Evolutionary conservation across 75 land plant species (phyloP).

Genomic region (Chamaecyparis obtusa): DNA sequence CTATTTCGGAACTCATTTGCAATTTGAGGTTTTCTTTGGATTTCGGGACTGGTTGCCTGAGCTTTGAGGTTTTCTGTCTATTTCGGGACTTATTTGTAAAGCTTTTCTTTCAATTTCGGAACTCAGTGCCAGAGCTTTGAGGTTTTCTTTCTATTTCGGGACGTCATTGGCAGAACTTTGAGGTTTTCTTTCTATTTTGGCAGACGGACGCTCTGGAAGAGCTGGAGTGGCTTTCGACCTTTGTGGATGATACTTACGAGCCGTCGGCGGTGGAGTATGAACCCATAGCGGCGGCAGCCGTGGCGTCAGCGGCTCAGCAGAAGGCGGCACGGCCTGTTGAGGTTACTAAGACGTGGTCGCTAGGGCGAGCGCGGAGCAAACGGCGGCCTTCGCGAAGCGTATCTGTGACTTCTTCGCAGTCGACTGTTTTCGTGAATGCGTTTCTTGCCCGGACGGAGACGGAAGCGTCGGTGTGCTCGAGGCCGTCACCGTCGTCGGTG

Average conservation of each 20-base stretch:
- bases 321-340: neutral
- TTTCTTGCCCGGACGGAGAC: slow-evolving; percentile 14
- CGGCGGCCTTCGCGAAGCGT: neutral
- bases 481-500: neutral
- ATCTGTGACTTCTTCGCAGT: neutral
- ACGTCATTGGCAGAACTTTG: neutral
- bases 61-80: neutral
- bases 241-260: slow-evolving; percentile 65
- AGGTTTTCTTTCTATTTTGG: neutral
- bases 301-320: neutral
- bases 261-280: slow-evolving; percentile 24
- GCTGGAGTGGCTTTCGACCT: slow-evolving; percentile 84
- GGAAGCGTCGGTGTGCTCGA: neutral
- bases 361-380: slow-evolving; percentile 29
- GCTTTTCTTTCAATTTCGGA: slow-evolving; percentile 8
- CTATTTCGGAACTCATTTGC: slow-evolving; percentile 14
- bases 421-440: neutral
- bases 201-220: slow-evolving; percentile 84
- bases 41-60: neutral
- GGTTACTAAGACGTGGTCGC: slow-evolving; percentile 16
- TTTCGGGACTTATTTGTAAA: slow-evolving; percentile 12
- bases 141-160: neutral
- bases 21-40: neutral
- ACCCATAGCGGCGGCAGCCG: neutral
- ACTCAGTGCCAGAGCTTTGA: neutral